Evolutionary conservation across 106 monocot species (phyloP), one percentile per base, ranked within the genome.

Genomic region (Acorus calamus): DNA sequence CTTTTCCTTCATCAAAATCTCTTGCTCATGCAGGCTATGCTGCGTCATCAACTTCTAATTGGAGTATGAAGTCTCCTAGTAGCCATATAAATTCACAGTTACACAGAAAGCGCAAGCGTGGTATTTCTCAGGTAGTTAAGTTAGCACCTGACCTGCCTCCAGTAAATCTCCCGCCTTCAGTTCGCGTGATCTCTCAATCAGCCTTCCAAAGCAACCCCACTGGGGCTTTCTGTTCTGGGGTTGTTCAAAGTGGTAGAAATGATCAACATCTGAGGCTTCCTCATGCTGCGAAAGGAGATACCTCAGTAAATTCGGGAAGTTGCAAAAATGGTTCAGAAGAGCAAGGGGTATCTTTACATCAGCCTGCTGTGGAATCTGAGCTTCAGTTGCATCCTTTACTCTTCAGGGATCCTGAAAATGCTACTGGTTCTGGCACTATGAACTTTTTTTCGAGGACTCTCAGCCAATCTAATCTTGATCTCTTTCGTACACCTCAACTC

Each of bases 71-170:
- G 65, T 12, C 78, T 50, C 50, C 63, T 12, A 63, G 68, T 47
- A 62, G 52, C 60, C 64, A 61, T 55, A 41, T 56, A 5, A 51
- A 7, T 42, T 74, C 66, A 49, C 43, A 46, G 14, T 53, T 83
- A 61, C 78, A 51, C 12, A 71, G 58, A 62, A 61, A 62, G 11
- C 66, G 61, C 48, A 80, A 74, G 66, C 67, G 63, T 49, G 80
- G 72, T 73, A 73, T 71, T 56, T 42, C 61, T 14, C 61, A 77
- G 12, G 67, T 98, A 41, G 87, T 98, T 44, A 98, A 91, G 73
- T 81, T 98, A 60, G 91, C 96, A 41, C 96, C 96, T 55, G 85
- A 78, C 53, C 79, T 98, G 62, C 91, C 96, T 80, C 87, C 96
- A 52, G 87, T 91, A 14, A 91, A 91, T 74, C 96, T 98, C 71